Conservation (phyloP, 805 yeast species). For the Lipomyces anomalus region DNA sequence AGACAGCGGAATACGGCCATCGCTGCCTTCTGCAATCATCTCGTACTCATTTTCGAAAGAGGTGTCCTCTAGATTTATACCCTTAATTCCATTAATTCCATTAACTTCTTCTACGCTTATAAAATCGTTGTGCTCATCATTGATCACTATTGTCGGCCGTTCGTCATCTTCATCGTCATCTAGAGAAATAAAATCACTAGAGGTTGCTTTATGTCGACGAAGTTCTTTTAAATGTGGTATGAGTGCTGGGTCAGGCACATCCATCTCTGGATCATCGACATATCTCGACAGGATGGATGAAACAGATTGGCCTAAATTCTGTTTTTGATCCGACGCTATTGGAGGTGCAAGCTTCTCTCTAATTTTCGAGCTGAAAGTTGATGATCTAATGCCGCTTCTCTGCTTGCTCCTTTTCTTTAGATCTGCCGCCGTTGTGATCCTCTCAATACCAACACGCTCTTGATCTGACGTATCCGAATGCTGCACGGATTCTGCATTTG, state of each 20-base stretch:
- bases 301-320: background rate
- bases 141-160: too few species aligned
- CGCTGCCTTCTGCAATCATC: slow-evolving; percentile 20
- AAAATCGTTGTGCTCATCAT: slow-evolving; percentile 1
- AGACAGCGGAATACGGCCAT: slow-evolving; percentile 21
- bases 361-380: slow-evolving; percentile 4
- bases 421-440: slow-evolving; percentile 12
- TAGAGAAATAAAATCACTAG: slow-evolving; percentile 15
- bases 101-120: slow-evolving; percentile 6
- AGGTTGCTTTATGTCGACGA: slow-evolving; percentile 5
- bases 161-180: slow-evolving; percentile 11
- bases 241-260: slow-evolving; percentile 21
- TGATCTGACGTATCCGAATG: slow-evolving; percentile 6
- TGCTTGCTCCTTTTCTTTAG: slow-evolving; percentile 11
- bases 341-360: slow-evolving; percentile 11
- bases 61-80: slow-evolving; percentile 17
- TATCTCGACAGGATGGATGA: slow-evolving; percentile 1
- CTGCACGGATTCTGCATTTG: slow-evolving; percentile 1
- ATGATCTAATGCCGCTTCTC: slow-evolving; percentile 2
- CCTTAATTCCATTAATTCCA: background rate
- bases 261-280: slow-evolving; percentile 9
- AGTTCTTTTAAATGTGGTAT: slow-evolving; percentile 17
- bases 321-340: background rate
- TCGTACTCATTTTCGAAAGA: slow-evolving; percentile 16
- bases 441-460: background rate